Base-by-base conservation (phyloP, 164 flowering plant species). In the Stephania cephalantha region DNA sequence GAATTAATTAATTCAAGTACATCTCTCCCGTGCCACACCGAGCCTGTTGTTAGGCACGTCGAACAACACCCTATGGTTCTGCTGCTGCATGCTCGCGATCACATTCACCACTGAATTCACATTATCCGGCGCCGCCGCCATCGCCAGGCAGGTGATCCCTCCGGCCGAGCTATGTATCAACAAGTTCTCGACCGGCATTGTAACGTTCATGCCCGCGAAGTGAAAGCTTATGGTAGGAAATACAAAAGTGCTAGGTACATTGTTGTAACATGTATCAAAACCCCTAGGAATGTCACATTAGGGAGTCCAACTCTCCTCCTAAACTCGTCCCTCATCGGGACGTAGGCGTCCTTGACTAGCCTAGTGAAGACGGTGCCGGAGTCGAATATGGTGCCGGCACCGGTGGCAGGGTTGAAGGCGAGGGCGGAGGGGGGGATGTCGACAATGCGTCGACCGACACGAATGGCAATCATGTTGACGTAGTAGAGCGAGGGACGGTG, bases 41-140 rank as follows among this genome's bases (percentile, higher is more conserved):
- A 95, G 79, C 87, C 91, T 85, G 13, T 88, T 83, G 70, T 93
- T 91, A 71, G 97, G 91, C 18, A 87, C 85, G 75, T 95, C 99
- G 76, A 85, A 78, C 50, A 93, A 81, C 2, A 95, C 67, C 73
- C 95, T 78, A 77, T 93, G 97, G 82, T 95, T 95, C 83, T 92
- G 96, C 79, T 93, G 98, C 82, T 95, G 98, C 93, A 91, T 84
- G 80, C 82, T 92, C 72, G 98, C 96, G 9, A 93, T 89, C 70
- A 95, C 97, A 73, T 95, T 95, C n/a, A 93, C 86, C 53, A 86
- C 99, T 0, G 94, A 89, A 80, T 91, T 90, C 74, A 93, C 89
- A 70, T 87, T 84, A 46, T 81, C 88, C 0, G 95, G 93, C 11
- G 99, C 85, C 2, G 88, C 87, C 0, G 95, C 95, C 95, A 90